phyloP scores from a whole-genome alignment of 495 filamentous ascomycete species.

The Trichoderma parareesei region DNA sequence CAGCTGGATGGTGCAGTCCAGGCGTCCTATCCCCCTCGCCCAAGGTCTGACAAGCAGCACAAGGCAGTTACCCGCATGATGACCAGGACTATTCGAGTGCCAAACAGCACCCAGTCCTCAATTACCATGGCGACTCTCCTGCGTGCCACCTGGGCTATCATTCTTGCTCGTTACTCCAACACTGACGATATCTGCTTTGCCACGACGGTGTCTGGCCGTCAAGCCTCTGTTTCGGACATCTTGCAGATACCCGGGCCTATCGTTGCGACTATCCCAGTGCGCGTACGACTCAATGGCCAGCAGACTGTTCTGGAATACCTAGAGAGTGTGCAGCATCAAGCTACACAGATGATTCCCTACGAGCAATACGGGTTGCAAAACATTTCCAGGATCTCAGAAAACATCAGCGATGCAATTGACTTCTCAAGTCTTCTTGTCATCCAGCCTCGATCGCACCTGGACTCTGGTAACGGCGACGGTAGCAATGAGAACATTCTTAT shows the following conservation, averaged over 20 bases:
- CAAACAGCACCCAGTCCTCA: slow-evolving; percentile 16
- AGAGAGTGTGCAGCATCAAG: slow-evolving; percentile 25
- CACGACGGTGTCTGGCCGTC: slow-evolving; percentile 40
- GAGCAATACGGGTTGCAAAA: slow-evolving; percentile 41
- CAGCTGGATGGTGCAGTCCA: background rate
- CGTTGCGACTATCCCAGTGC: slow-evolving; percentile 50
- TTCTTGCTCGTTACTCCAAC: slow-evolving; percentile 29
- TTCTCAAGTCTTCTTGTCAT: slow-evolving; percentile 3
- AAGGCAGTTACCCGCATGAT: background rate
- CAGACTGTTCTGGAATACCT: slow-evolving; percentile 16
- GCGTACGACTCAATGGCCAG: slow-evolving; percentile 20
- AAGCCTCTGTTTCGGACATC: slow-evolving; percentile 36
- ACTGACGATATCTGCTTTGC: slow-evolving; percentile 40
- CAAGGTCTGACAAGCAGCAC: background rate
- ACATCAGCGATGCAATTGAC: background rate
- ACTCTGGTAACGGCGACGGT: background rate
- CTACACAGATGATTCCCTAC: slow-evolving; percentile 29
- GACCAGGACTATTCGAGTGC: background rate
- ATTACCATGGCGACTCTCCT: slow-evolving; percentile 35
- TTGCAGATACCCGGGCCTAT: slow-evolving; percentile 42
- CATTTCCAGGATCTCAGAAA: slow-evolving; percentile 15
- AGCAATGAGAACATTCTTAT: background rate
- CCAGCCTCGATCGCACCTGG: background rate
- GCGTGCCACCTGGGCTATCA: slow-evolving; percentile 38
- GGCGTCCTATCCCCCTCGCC: background rate